Conservation (phyloP, 345 rosid genomes). For the Acer saccharum region DNA sequence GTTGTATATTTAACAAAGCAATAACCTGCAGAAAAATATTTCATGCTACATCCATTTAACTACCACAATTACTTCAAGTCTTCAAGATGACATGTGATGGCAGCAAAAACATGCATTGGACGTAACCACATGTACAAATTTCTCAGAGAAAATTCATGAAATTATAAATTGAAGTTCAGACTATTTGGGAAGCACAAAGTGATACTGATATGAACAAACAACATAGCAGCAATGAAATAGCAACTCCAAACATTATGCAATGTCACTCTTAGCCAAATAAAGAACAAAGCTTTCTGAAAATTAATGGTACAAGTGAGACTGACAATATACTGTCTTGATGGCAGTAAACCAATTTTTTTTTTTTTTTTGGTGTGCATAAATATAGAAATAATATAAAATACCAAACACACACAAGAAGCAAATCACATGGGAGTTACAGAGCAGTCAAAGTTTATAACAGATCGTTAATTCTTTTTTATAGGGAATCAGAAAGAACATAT, state of each 20-base stretch:
- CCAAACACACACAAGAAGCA: not conserved
- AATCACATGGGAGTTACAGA: not conserved
- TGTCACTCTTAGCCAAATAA: constrained; percentile 1
- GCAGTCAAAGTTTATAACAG: not conserved
- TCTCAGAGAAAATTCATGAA: not conserved
- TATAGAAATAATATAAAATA: not conserved
- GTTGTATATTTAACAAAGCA: constrained; percentile 83
- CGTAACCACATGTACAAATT: not conserved
- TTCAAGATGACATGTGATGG: not conserved
- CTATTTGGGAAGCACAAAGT: not conserved
- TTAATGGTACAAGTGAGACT: not conserved
- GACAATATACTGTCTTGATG: not conserved
- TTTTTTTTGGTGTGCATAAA: not conserved
- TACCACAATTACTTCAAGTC: not conserved
- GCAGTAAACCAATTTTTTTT: not conserved
- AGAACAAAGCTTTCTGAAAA: constrained; percentile 1
- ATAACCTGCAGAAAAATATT: constrained; percentile 52
- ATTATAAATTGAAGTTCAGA: not conserved
- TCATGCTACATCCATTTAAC: not conserved
- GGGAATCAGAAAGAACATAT: not conserved
- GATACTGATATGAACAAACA: not conserved
- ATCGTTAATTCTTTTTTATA: not conserved
- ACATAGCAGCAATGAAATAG: too few species aligned
- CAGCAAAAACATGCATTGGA: not conserved
- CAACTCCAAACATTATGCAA: not conserved